Percentiles rank a stretch among this genome's conserved stretches.
These are phyloP conservation scores for Rhizopus sp. DNA, from an alignment of 371 early-diverging fungal genomes.

Conservation along the genomic window DNA sequence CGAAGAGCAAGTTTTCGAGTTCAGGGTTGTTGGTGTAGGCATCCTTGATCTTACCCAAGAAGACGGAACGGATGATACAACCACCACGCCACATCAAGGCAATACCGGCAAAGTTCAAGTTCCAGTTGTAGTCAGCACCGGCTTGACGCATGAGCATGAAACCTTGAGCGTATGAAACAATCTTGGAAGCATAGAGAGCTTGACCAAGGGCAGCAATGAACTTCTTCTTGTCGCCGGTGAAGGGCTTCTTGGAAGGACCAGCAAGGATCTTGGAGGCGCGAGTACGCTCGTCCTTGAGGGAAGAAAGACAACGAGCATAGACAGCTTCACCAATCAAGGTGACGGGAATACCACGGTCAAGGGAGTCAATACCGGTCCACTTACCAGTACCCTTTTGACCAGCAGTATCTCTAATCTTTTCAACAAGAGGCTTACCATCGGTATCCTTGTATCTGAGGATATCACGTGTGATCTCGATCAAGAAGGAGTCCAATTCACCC, in stretches of 20 bases:
- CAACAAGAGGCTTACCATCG: constrained; percentile 86
- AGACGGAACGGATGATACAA: constrained; percentile 96
- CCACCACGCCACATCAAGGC: constrained; percentile 99
- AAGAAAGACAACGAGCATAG: constrained; percentile 94
- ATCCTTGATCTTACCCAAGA: constrained; percentile 95
- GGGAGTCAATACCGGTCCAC: constrained; percentile 96
- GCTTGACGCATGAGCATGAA: constrained; percentile 98
- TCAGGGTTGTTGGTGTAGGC: constrained; percentile 88
- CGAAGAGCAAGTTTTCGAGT: constrained; percentile 88
- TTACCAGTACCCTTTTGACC: constrained; percentile 99
- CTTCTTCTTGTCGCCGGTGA: constrained; percentile 82
- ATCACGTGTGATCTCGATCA: constrained; percentile 95
- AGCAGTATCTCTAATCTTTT: constrained; percentile 96
- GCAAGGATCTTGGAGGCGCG: constrained; percentile 84
- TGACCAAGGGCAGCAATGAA: constrained; percentile 88
- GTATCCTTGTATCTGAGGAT: constrained; percentile 91
- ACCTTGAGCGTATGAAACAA: constrained; percentile 98
- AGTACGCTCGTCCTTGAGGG: constrained; percentile 93
- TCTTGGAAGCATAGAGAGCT: constrained; percentile 96
- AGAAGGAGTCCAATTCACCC: constrained; percentile 94
- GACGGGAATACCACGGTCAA: constrained; percentile 93
- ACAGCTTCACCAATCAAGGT: constrained; percentile 98
- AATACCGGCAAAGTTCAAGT: constrained; percentile 94
- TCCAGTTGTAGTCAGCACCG: constrained; percentile 91
- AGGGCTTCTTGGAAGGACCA: constrained; percentile 68